phyloP scores from a whole-genome alignment of 2,329 filamentous ascomycete species.

The Zasmidium angulare region DNA sequence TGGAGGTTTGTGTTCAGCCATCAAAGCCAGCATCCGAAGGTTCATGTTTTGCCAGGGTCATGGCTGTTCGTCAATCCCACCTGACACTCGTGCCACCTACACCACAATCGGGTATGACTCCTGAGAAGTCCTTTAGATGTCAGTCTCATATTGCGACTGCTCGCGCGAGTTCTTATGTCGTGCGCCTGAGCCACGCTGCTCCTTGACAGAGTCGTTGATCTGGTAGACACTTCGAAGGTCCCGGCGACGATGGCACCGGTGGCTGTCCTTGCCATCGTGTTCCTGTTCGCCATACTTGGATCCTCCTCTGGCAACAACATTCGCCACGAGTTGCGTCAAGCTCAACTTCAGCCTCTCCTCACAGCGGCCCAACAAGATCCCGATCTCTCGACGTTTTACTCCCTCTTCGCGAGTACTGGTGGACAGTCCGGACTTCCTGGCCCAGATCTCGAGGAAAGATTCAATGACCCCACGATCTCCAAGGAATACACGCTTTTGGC shows the following conservation, averaged over 20 bases:
- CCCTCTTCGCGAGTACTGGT: conserved; percentile 7
- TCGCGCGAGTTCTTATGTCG: too few relatives aligned
- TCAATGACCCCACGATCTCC: conserved; percentile 13
- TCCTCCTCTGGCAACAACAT: neutral
- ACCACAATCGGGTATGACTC: too few relatives aligned
- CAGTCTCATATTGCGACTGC: too few relatives aligned
- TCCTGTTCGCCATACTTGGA: neutral
- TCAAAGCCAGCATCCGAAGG: too few relatives aligned
- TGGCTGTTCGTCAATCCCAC: too few relatives aligned
- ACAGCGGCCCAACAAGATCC: neutral
- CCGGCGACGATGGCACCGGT: neutral
- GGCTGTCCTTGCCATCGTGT: neutral
- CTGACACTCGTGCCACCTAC: too few relatives aligned
- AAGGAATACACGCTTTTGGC: conserved; percentile 17
- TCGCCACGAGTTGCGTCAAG: neutral
- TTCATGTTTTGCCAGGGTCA: too few relatives aligned
- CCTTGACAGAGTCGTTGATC: too few relatives aligned
- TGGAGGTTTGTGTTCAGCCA: too few relatives aligned
- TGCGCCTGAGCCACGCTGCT: too few relatives aligned
- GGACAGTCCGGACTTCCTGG: conserved; percentile 12
- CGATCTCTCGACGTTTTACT: conserved; percentile 4
- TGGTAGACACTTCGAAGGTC: too few relatives aligned
- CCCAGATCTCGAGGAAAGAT: conserved; percentile 16
- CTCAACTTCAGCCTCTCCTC: conserved; percentile 2
- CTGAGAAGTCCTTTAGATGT: too few relatives aligned